Evolutionary conservation across 768 basidiomycete species (phyloP).

Genomic region (Tricholoma matsutake): DNA sequence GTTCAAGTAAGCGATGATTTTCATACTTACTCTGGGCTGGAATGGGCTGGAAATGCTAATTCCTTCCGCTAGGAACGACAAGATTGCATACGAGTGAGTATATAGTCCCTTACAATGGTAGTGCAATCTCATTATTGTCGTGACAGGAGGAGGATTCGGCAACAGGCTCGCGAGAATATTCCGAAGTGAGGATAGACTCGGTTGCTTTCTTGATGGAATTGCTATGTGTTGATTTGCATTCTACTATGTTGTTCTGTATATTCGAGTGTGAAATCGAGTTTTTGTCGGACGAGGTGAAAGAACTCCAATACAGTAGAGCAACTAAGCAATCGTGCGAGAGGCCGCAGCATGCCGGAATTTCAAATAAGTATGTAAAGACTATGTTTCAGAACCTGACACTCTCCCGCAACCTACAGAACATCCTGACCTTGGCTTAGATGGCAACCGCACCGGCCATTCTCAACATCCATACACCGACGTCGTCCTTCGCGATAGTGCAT

Average conservation of each 20-base stretch:
- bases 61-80: conserved; percentile 46
- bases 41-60: conserved; percentile 56
- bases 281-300: neutral
- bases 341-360: neutral
- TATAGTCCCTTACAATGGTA: neutral
- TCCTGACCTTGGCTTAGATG: conserved; percentile 8
- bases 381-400: neutral
- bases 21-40: conserved; percentile 1
- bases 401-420: neutral
- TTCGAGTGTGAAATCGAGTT: too few species aligned
- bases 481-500: conserved; percentile 74
- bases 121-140: conserved; percentile 2
- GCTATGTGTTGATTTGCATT: too few species aligned
- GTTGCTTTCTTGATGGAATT: too few species aligned
- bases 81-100: conserved; percentile 83
- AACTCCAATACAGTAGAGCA: too few species aligned
- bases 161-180: conserved; percentile 87
- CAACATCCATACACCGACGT: conserved; percentile 72
- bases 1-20: conserved; percentile 75
- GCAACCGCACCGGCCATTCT: conserved; percentile 46
- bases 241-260: too few species aligned
- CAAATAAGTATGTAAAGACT: neutral
- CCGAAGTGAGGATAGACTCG: conserved; percentile 61
- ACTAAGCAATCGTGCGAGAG: too few species aligned
- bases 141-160: conserved; percentile 69